These are phyloP conservation scores for Cladophialophora immunda DNA, from an alignment of 2,329 filamentous ascomycete genomes.

Conservation along the genomic window DNA sequence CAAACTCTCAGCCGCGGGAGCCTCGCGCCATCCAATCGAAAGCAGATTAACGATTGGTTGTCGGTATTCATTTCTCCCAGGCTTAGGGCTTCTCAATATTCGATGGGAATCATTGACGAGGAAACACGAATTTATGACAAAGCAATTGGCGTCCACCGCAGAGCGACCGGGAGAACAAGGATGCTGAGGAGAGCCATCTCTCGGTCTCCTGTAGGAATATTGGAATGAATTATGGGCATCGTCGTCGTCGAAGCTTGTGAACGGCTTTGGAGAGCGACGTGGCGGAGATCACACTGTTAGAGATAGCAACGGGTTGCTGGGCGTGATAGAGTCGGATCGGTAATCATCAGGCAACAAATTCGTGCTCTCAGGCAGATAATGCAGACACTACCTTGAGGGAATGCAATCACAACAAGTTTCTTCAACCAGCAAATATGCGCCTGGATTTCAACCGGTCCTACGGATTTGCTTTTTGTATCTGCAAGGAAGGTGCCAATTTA, in stretches of 20 bases:
- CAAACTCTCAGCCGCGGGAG: not conserved
- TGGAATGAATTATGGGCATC: slow-evolving; percentile 21
- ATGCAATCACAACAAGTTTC: slow-evolving; percentile 4
- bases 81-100: slow-evolving; percentile 24
- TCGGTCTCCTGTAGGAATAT: slow-evolving; percentile 19
- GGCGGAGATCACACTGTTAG: slow-evolving; percentile 10
- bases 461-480: not conserved
- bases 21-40: slow-evolving; percentile 7
- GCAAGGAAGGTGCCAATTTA: not conserved
- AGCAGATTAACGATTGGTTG: not conserved
- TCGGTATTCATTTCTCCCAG: slow-evolving; percentile 23
- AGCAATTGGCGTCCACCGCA: slow-evolving; percentile 32
- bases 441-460: not conserved
- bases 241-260: slow-evolving; percentile 6
- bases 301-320: slow-evolving; percentile 1
- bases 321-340: slow-evolving; percentile 10
- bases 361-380: slow-evolving; percentile 24
- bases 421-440: not conserved
- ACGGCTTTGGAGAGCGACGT: slow-evolving; percentile 22
- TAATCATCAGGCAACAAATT: slow-evolving; percentile 24
- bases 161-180: slow-evolving; percentile 9
- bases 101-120: slow-evolving; percentile 33
- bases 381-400: slow-evolving; percentile 26
- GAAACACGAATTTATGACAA: slow-evolving; percentile 36
- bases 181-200: slow-evolving; percentile 14